Base-by-base conservation (phyloP, 495 filamentous ascomycete genomes). In the Penicillium cataractarum region DNA sequence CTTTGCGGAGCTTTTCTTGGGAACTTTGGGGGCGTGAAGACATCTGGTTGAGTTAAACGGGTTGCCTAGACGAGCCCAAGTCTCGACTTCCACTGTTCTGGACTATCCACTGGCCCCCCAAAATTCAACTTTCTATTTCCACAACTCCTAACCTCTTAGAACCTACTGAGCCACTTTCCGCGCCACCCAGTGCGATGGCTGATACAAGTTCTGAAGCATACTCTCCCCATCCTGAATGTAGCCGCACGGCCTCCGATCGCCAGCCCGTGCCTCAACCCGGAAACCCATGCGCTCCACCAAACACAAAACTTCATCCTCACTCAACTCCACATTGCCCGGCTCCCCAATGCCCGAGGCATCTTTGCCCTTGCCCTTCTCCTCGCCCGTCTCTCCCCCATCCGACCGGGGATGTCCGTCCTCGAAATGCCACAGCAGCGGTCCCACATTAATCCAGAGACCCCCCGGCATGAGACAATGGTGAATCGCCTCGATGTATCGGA, bases 391-490 rank as follows among this genome's bases (percentile, higher is more conserved):
- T 15, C 71, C 78, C 54, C 37, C 21, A 12, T 39, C 54, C 8
- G 27, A 21, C 3, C 75, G 76, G 56, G 84, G 76, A 57, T 79
- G 75, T 10, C 74, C 78, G 22, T 83, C 80, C 65, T 89, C 88
- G 69, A 91, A 95, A 68, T 97, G 93, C 92, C 92, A 99, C 21
- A 97, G 80, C 48, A 99, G 76, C 10, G 95, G 95, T 0, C 95
- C 95, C 22, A 95, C 75, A 74, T 98, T 99, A 64, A 93, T 87
- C 83, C 95, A 92, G 8, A 96, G 58, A 4, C 95, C 95, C 22
- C 89, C 88, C 0, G 87, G 80, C 65, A 87, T 89, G 37, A 99
- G 78, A 66, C 92, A 94, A 68, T 90, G 83, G 29, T 79, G 77
- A 56, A 98, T 89, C 17, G 90, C 87, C 74, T 96, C 88, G 19